Percentiles rank a stretch among this genome's conserved stretches.
phyloP scores from a whole-genome alignment of 2,329 filamentous ascomycete genomes.

The Didymella exigua region DNA sequence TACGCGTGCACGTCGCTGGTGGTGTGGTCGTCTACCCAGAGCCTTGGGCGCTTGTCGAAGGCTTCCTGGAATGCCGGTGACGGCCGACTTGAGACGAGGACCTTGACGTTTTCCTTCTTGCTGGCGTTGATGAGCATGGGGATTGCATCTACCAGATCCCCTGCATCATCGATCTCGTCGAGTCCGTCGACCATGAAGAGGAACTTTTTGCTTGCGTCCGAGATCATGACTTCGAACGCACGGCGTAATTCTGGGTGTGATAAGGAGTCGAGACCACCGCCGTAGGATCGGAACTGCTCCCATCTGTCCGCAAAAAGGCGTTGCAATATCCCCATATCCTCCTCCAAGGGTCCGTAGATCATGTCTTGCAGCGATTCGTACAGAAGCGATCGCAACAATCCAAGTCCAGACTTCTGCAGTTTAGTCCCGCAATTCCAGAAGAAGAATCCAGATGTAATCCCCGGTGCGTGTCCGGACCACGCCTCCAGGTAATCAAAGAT shows the following conservation, averaged over 20 bases:
- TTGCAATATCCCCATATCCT: conserved; percentile 32
- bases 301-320: conserved; percentile 37
- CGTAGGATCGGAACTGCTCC: conserved; percentile 37
- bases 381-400: conserved; percentile 34
- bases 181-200: conserved; percentile 42
- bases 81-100: conserved; percentile 38
- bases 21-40: conserved; percentile 32
- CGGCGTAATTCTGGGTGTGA: conserved; percentile 28
- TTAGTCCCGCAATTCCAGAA: conserved; percentile 51
- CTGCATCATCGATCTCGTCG: conserved; percentile 36
- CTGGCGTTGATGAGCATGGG: conserved; percentile 18
- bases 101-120: conserved; percentile 39
- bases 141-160: conserved; percentile 30
- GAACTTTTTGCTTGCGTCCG: conserved; percentile 38
- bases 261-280: conserved; percentile 32
- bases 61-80: conserved; percentile 28
- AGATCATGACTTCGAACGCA: conserved; percentile 36
- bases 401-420: conserved; percentile 34
- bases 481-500: conserved; percentile 34
- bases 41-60: conserved; percentile 30
- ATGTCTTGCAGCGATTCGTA: conserved; percentile 42
- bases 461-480: conserved; percentile 36
- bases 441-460: conserved; percentile 51
- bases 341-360: conserved; percentile 38
- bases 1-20: conserved; percentile 28